These are phyloP conservation scores for Scleroderma citrinum DNA, from an alignment of 768 basidiomycete species.

Conservation along the genomic window DNA sequence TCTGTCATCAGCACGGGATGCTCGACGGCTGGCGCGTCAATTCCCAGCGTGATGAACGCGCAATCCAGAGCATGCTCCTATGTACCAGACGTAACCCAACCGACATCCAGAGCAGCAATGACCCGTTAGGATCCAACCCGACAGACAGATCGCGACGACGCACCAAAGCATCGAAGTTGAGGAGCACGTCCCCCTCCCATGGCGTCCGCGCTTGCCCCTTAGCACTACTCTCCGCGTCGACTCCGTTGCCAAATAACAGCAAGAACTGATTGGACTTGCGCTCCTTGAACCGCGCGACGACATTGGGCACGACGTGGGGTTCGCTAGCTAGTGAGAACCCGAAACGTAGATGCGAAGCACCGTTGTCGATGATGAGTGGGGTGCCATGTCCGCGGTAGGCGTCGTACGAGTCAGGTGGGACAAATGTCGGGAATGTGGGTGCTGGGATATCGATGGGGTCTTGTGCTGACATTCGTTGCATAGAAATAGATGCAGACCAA, in stretches of 20 bases:
- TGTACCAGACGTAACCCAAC: neutral
- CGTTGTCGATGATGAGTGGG: constrained; percentile 86
- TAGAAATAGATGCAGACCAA: neutral
- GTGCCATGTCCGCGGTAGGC: constrained; percentile 43
- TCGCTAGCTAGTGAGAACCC: constrained; percentile 57
- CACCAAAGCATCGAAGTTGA: constrained; percentile 92
- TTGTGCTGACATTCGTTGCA: neutral
- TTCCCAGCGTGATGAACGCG: constrained; percentile 80
- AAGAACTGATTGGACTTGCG: constrained; percentile 76
- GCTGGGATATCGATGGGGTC: neutral
- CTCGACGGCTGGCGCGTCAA: constrained; percentile 67
- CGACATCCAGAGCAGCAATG: neutral
- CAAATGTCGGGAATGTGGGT: constrained; percentile 27
- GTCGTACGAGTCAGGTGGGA: constrained; percentile 43
- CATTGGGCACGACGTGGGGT: constrained; percentile 62
- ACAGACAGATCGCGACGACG: constrained; percentile 26
- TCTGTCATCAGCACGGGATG: constrained; percentile 96
- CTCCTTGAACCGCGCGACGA: constrained; percentile 85
- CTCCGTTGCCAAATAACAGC: constrained; percentile 83
- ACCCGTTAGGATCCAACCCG: neutral
- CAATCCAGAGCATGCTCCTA: constrained; percentile 96
- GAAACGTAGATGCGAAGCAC: constrained; percentile 75
- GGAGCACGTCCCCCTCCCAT: constrained; percentile 91
- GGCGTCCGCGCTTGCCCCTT: constrained; percentile 72
- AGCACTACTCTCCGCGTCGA: constrained; percentile 82